Conservation (phyloP, 2,329 filamentous ascomycete species). For the Stagonosporopsis tanaceti region DNA sequence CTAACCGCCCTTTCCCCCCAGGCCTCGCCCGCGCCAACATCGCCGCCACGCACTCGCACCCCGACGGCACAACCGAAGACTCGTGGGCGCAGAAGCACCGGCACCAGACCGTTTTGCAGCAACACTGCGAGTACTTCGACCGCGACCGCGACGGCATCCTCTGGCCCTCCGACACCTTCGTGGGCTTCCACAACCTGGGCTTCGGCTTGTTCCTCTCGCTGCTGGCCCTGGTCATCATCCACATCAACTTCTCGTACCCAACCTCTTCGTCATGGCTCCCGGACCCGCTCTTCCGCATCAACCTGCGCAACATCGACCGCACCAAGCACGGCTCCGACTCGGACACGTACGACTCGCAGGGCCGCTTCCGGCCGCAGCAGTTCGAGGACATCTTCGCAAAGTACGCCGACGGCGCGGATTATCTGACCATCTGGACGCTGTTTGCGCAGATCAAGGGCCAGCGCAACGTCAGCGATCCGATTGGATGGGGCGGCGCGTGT, state of each 20-base stretch:
- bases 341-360: conserved; percentile 56
- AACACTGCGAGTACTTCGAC: conserved; percentile 64
- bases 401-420: conserved; percentile 52
- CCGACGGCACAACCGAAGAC: conserved; percentile 53
- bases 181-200: conserved; percentile 56
- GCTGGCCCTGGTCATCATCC: conserved; percentile 58
- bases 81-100: conserved; percentile 50
- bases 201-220: conserved; percentile 56
- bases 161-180: conserved; percentile 61
- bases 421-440: conserved; percentile 52
- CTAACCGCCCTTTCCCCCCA: conserved; percentile 1
- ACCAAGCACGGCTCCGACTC: conserved; percentile 56
- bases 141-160: conserved; percentile 61
- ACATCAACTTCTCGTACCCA: conserved; percentile 60
- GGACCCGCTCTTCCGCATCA: conserved; percentile 55
- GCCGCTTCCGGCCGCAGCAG: conserved; percentile 55
- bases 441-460: conserved; percentile 52
- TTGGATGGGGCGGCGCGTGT: conserved; percentile 55
- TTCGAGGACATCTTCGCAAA: conserved; percentile 60
- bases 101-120: conserved; percentile 58
- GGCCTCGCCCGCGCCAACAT: conserved; percentile 54
- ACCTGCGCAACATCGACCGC: conserved; percentile 52
- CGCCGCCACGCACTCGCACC: conserved; percentile 51
- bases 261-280: conserved; percentile 55
- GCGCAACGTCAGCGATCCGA: conserved; percentile 52